Base-by-base conservation (phyloP, 257 asterid genomes). In the Craterostigma plantagineum region DNA sequence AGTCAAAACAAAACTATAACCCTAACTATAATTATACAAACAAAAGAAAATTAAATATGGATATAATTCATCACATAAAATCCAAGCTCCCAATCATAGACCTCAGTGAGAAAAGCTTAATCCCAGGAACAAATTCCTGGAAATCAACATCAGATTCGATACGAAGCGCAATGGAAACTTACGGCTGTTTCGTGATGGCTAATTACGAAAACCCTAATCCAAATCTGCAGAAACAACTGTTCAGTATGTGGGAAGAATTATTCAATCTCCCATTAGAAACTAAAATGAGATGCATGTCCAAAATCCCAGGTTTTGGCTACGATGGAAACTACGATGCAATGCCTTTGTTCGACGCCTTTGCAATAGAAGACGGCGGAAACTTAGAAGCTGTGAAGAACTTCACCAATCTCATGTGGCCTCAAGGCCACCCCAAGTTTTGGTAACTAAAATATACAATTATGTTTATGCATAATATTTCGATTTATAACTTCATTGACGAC, bases 341-440 rank as follows among this genome's bases (percentile, higher is more conserved):
- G 72, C 80, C 80, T 9, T 50, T 64, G 0, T 57, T 56, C 17
- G 80, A 71, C 42, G 58, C 53, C 18, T 49, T 67, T 16, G 80
- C 72, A 10, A 50, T 71, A 12, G 58, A 27, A 56, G 18, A 71
- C 30, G 58, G 58, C 9, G 50, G 14, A 9, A 17, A 59, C n/a
- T 23, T 49, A 17, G 45, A 58, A 8, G 43, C 51, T 12, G 51
- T 18, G 1, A 6, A 49, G 9, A 37, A 33, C 11, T 71, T 71
- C 15, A 48, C 72, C 14, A 33, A 14, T 16, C 58, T 52, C 42
- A 34, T 71, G 70, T 71, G 72, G 72, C 61, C 80, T 9, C 14
- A 46, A 5, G 70, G 52, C 11, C 51, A 64, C 23, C 12, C 42
- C 10, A 51, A 18, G 41, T 66, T 66, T 53, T 35, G 71, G 79